phyloP scores from a whole-genome alignment of 2,329 filamentous ascomycete species.

The Parastagonospora nodorum region DNA sequence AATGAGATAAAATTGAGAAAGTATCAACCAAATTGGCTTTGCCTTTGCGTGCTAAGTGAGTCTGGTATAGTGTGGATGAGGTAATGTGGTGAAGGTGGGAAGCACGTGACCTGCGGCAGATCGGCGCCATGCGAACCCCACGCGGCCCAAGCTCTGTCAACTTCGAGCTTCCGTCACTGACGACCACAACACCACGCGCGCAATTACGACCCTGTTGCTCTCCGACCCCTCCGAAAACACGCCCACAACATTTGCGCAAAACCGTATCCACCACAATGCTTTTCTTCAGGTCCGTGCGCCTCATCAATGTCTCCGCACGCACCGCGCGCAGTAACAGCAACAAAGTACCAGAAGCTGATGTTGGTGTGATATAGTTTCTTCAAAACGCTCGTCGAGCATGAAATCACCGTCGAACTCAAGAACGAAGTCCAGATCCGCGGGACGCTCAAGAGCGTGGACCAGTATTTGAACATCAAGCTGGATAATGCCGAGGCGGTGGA shows the following conservation, averaged over 20 bases:
- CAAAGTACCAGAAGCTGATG: background rate
- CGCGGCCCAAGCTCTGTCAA: constrained; percentile 22
- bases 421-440: constrained; percentile 98
- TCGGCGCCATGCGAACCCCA: constrained; percentile 27
- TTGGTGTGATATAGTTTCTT: constrained; percentile 67
- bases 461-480: constrained; percentile 99
- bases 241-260: background rate
- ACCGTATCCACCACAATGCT: constrained; percentile 47
- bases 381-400: constrained; percentile 96
- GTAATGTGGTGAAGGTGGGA: background rate
- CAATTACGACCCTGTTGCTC: background rate
- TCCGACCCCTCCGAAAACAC: background rate
- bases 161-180: constrained; percentile 9
- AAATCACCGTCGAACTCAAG: constrained; percentile 98
- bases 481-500: constrained; percentile 94
- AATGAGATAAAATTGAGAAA: constrained; percentile 12
- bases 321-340: background rate
- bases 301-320: background rate
- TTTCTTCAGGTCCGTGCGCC: constrained; percentile 56
- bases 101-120: constrained; percentile 22
- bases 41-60: background rate
- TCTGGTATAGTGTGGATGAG: background rate
- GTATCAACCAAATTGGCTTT: constrained; percentile 16
- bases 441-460: constrained; percentile 94
- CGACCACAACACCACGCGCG: constrained; percentile 4